Conservation (phyloP, 2,329 filamentous ascomycete species). For the Boeremia lycopersici region DNA sequence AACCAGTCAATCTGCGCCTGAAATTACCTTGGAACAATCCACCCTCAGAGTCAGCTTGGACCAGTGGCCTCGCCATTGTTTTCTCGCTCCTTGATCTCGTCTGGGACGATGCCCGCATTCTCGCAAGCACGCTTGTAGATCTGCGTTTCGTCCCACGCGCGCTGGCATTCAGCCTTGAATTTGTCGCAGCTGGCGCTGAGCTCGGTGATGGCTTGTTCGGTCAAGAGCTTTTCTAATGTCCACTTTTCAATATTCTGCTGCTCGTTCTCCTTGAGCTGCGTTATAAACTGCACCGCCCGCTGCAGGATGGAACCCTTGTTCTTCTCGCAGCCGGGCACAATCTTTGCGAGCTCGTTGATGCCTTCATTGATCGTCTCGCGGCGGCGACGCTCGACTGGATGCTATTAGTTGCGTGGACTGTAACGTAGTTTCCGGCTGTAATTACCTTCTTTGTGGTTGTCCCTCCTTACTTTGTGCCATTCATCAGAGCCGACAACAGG, state of each 20-base stretch:
- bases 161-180: conserved; percentile 78
- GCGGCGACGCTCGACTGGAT: conserved; percentile 86
- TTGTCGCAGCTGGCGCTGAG: conserved; percentile 87
- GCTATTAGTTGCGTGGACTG: conserved; percentile 10
- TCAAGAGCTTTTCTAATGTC: conserved; percentile 88
- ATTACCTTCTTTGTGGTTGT: conserved; percentile 98
- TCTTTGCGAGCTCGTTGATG: conserved; percentile 96
- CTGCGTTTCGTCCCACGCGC: conserved; percentile 77
- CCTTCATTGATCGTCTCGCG: conserved; percentile 99
- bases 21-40: background rate
- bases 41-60: conserved; percentile 28
- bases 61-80: conserved; percentile 47
- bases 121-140: conserved; percentile 69
- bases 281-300: conserved; percentile 92
- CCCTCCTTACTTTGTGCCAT: conserved; percentile 96
- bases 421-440: background rate
- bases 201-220: conserved; percentile 87
- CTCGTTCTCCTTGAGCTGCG: conserved; percentile 92
- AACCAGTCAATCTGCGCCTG: background rate
- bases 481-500: conserved; percentile 94
- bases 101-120: conserved; percentile 47
- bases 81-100: conserved; percentile 49
- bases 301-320: conserved; percentile 98
- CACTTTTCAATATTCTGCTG: conserved; percentile 93
- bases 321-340: conserved; percentile 97